Evolutionary conservation across 768 basidiomycete genomes (phyloP).

Genomic region (Trametes gibbosa): DNA sequence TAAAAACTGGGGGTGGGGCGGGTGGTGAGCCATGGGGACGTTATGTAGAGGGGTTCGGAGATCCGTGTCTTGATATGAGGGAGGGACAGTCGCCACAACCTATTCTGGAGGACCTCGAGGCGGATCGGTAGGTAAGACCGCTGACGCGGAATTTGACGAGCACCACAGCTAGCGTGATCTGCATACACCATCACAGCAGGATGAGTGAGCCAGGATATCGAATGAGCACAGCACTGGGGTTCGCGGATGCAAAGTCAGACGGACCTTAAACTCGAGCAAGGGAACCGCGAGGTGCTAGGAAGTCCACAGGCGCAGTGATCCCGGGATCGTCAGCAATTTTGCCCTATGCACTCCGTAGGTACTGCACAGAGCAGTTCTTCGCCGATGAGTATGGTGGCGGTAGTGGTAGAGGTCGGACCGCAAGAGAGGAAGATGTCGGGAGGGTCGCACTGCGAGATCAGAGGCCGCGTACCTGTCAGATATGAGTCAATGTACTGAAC

Average conservation of each 20-base stretch:
- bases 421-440: neutral
- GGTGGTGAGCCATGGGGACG: conserved; percentile 13
- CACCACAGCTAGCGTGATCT: conserved; percentile 10
- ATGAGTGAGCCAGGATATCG: neutral
- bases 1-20: conserved; percentile 18
- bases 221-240: neutral
- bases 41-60: neutral
- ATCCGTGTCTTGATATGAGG: neutral
- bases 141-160: neutral
- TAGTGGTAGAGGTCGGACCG: too few relatives aligned
- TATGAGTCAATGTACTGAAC: neutral
- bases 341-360: too few relatives aligned
- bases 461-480: too few relatives aligned
- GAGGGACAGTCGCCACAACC: neutral
- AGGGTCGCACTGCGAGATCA: too few relatives aligned
- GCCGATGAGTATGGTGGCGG: too few relatives aligned
- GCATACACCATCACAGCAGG: neutral
- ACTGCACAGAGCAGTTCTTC: too few relatives aligned
- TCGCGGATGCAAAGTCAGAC: neutral
- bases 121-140: neutral
- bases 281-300: neutral
- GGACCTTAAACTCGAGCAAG: neutral
- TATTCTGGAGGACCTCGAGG: conserved; percentile 1
- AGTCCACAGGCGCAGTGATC: neutral
- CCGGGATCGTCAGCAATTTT: too few relatives aligned